Conservation (phyloP, 805 yeast genomes). For the Candida broadrunensis region DNA sequence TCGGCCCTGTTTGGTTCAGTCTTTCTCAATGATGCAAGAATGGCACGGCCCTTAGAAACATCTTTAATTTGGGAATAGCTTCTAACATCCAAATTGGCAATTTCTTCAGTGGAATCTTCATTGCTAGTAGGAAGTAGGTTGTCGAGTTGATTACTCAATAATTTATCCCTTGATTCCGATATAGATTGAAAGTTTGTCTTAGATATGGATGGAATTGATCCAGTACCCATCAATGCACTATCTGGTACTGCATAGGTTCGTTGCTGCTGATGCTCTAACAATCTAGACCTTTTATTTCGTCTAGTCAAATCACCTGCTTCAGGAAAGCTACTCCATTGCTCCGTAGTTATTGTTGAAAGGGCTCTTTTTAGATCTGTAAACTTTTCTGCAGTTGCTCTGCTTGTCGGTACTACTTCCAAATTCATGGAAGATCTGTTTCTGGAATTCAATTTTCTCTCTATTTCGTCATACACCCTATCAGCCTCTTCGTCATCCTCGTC, state of each 20-base stretch:
- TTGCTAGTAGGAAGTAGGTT: constrained; percentile 12
- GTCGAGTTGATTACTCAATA: constrained; percentile 56
- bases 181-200: constrained; percentile 49
- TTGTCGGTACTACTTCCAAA: background rate
- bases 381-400: constrained; percentile 24
- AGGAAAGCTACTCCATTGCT: constrained; percentile 80
- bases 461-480: constrained; percentile 58
- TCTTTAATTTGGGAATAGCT: constrained; percentile 12
- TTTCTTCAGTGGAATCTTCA: constrained; percentile 14
- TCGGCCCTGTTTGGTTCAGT: constrained; percentile 70
- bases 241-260: constrained; percentile 86
- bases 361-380: constrained; percentile 69
- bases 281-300: constrained; percentile 68
- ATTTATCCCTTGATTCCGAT: constrained; percentile 61
- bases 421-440: constrained; percentile 24
- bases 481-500: constrained; percentile 76
- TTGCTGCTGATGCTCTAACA: constrained; percentile 57
- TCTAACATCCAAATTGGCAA: constrained; percentile 14
- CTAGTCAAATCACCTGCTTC: constrained; percentile 87
- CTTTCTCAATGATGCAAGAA: constrained; percentile 66
- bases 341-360: constrained; percentile 54
- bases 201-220: constrained; percentile 4
- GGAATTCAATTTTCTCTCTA: constrained; percentile 53
- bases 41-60: constrained; percentile 45
- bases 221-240: constrained; percentile 41